A percentile compares a stretch with the other conserved stretches of the same genome.
Conservation (phyloP, 1,284 basidiomycete genomes). For the Irpex sp. region DNA sequence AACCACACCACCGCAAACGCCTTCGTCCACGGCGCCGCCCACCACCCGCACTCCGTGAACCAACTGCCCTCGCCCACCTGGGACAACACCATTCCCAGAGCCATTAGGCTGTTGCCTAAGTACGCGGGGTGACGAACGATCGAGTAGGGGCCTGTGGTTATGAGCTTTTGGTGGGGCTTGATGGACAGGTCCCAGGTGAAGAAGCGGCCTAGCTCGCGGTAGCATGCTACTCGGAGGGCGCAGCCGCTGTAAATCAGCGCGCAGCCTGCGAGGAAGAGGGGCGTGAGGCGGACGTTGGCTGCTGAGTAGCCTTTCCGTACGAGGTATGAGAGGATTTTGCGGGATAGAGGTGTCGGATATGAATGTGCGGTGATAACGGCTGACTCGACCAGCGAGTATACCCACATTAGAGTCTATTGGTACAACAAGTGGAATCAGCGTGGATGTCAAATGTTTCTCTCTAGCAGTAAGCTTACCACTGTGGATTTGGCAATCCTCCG, state of each 20-base stretch:
- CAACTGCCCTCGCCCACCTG: constrained; percentile 5
- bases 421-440: not conserved
- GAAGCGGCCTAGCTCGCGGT: constrained; percentile 5
- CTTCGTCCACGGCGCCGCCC: not conserved
- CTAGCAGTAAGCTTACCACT: not conserved
- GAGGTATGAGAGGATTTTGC: not conserved
- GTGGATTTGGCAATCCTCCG: not conserved
- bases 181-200: constrained; percentile 8
- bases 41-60: constrained; percentile 7
- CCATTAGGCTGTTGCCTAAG: not conserved
- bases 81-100: not conserved
- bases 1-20: not conserved
- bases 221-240: constrained; percentile 2
- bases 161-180: constrained; percentile 2
- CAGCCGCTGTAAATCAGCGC: not conserved
- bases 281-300: not conserved
- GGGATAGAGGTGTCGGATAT: not conserved
- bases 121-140: constrained; percentile 6
- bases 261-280: constrained; percentile 1
- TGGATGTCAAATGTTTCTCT: not conserved
- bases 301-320: not conserved
- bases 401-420: not conserved
- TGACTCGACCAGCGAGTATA: not conserved
- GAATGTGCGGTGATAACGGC: not conserved
- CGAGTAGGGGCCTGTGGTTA: constrained; percentile 2